Evolutionary conservation across 2,329 filamentous ascomycete species (phyloP), one percentile per base, ranked within the genome.

Genomic region (Rutstroemia sp.): DNA sequence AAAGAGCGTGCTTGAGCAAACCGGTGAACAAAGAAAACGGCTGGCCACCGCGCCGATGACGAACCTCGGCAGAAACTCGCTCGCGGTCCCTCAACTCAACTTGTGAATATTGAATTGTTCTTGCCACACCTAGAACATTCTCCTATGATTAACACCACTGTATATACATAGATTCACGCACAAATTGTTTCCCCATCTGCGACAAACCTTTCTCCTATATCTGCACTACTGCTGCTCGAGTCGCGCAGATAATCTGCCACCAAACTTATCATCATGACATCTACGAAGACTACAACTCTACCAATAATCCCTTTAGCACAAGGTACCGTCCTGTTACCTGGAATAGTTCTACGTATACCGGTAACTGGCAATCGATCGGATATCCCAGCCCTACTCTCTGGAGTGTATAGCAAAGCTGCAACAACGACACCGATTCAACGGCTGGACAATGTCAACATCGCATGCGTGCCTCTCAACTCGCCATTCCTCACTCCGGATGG

Each of bases 391-490:
- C 82, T 97, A 46, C 83, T 99, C 57, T 88, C 91, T 19, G 86
- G 87, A 64, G 82, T 96, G 59, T 92, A 95, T 73, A 88, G 88
- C 66, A 84, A 85, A 64, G 85, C 86, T 27, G 79, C 87, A 37
- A 81, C 82, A 42, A 86, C 85, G 66, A 81, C 86, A 63, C 81
- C 83, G 27, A 80, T 79, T 60, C 78, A 83, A 63, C 77, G 80
- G 61, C 77, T 86, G 67, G 81, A 85, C 63, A 77, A 78, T 63
- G 83, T 96, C 64, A 85, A 88, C 8, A 85, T 97, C 62, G 90
- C 88, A 53, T 97, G 92, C 71, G 85, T 97, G 54, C 94, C 94
- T 19, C 77, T 96, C 59, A 86, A 79, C 61, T 94, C 90, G 50
- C 85, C 86, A 4, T 79, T 86, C 23, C 78, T 96, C 25, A 85